Base-by-base conservation (phyloP, 495 filamentous ascomycete species). In the Xylaria cubensis region DNA sequence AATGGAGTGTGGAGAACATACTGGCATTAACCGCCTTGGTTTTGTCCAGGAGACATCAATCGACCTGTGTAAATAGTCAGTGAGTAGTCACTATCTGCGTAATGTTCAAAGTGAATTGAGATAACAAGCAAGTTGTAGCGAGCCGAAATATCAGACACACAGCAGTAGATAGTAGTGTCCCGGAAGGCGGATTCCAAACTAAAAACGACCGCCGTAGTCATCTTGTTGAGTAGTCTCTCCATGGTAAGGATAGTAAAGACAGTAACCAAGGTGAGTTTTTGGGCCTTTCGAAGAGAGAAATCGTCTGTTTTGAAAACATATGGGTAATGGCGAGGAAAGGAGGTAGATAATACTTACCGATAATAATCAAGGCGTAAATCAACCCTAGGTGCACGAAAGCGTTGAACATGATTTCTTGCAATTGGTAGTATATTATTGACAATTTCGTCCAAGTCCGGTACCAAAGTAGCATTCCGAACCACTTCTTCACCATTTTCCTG, bases 11-110 rank as follows among this genome's bases (percentile, higher is more conserved):
- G 19, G 17, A n/a, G 29, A 7, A 69, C 66, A 19, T 59, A 69
- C 66, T 4, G 51, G 66, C 66, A 56, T 58, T 26, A 69, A 0
- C 9, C 36, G 34, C 7, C 6, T 26, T 46, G 51, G 51, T n/a
- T 69, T 69, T 15, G 66, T 42, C 66, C 66, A 69, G 5, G 66
- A 69, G 10, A 69, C 50, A 15, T 69, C 51, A 8, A 69, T 32
- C 19, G 3, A 7, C n/a, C 66, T 69, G 32, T 12, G 46, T 41
- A 10, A 36, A 1, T 19, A 13, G 19, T 61, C 17, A 61, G 12
- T 21, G 21, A 2, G 58, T 15, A 6, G 9, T 21, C 9, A 12
- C 5, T 3, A 1, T 6, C 39, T 21, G 0, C 19, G 21, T 5
- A 21, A 10, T 13, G 2, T 21, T 21, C 19, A 36, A 59, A 6